These are phyloP conservation scores for Penicillium daleae DNA, from an alignment of 495 filamentous ascomycete genomes.

Conservation along the genomic window DNA sequence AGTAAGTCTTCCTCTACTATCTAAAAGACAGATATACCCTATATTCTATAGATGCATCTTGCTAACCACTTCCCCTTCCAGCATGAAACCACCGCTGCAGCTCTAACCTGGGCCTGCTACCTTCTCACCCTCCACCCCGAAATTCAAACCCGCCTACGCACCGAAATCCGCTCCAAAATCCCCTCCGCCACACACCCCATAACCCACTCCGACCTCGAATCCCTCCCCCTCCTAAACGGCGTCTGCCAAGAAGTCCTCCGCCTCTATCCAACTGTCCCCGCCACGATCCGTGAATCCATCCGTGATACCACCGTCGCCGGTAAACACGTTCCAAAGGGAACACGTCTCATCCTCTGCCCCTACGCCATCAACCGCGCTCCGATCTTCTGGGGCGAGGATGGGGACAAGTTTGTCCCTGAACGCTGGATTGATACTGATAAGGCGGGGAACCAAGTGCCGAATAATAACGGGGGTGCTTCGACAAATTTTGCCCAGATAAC, in stretches of 20 bases:
- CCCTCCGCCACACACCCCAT: conserved; percentile 36
- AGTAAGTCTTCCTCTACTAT: conserved; percentile 22
- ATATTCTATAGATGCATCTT: not conserved
- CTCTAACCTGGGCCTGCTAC: conserved; percentile 57
- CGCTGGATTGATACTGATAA: conserved; percentile 54
- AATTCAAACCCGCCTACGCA: conserved; percentile 49
- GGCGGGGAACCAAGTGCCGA: conserved; percentile 28
- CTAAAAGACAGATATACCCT: not conserved
- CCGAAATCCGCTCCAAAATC: conserved; percentile 49
- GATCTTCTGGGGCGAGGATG: conserved; percentile 46
- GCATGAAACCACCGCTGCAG: conserved; percentile 60
- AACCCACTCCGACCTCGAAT: conserved; percentile 47
- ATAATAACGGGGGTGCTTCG: conserved; percentile 44
- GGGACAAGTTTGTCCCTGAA: conserved; percentile 48
- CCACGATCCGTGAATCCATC: conserved; percentile 51
- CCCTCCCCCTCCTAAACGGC: conserved; percentile 55
- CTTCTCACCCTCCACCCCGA: conserved; percentile 52
- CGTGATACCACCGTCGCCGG: conserved; percentile 50
- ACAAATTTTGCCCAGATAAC: conserved; percentile 54
- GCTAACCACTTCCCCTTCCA: conserved; percentile 22
- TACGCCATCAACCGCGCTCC: conserved; percentile 46
- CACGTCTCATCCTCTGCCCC: conserved; percentile 47
- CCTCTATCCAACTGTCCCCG: conserved; percentile 54
- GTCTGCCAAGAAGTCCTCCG: conserved; percentile 55
- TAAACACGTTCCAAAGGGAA: conserved; percentile 49